Evolutionary conservation across 2,329 filamentous ascomycete genomes (phyloP), one percentile per base, ranked within the genome.

Genomic region (Aureobasidium sp.): DNA sequence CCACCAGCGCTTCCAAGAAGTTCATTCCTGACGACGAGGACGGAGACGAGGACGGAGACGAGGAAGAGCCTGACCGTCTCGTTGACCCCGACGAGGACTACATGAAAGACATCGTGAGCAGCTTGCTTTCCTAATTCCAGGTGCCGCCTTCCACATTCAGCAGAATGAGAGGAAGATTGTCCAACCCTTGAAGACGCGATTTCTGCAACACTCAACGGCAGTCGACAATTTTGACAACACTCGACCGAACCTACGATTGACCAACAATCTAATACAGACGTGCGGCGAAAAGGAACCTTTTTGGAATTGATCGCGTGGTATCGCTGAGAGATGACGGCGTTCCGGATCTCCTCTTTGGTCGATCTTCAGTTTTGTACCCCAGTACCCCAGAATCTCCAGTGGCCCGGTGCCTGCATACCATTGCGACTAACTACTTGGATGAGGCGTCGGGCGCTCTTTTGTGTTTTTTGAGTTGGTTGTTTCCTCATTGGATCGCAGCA

Each of bases 311-410:
- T 47, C 44, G 40, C 44, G 22, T 37, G 22, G 22, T 37, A 27
- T 39, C 29, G 7, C 47, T 33, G n/a, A 39, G 29, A 57, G 19
- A 7, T 37, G 35, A 19, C 44, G 54, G 54, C 54, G 54, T 48
- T 29, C 31, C 54, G 44, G 44, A 48, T 58, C 44, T 29, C 54
- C 54, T 47, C 29, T 58, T 37, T 58, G 40, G 31, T 24, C 54
- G 40, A 45, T 58, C 54, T 58, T 48, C 54, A 47, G 15, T 39
- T 42, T 44, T 56, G 52, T 56, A 56, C 42, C 42, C 31, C 29
- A 48, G 54, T 58, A 58, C 42, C 40, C 54, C 42, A 48, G 31
- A 58, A 12, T 49, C 40, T 42, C 56, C 56, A 58, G 54, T 58
- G 40, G 40, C 22, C 54, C 54, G 40, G 40, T 37, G 52, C 39